Evolutionary conservation across 2,329 filamentous ascomycete genomes (phyloP), one percentile per base, ranked within the genome.

Genomic region (Emergomyces pasteurianus): DNA sequence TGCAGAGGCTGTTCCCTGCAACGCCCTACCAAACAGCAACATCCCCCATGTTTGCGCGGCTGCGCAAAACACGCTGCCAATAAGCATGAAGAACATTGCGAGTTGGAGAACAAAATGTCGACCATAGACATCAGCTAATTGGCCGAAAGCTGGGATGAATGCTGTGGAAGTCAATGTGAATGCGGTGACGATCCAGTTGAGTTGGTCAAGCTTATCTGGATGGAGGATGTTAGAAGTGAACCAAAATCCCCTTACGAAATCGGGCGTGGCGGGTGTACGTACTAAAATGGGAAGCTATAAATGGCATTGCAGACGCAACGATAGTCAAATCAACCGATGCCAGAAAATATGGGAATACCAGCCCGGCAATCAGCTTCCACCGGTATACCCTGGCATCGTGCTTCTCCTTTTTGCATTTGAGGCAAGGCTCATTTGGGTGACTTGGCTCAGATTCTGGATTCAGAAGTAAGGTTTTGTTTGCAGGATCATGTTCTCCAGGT

Each of bases 151-250:
- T 3, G 85, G 85, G 9, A 88, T 84, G 64, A 87, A 88, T 1
- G 85, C 81, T 1, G 86, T 85, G 0, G 83, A 83, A 0, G 84
- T 86, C 16, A 89, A 75, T 58, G 85, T 88, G 71, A 87, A 89
- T 7, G 84, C 78, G 0, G 86, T 85, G 21, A 88, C 81, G 67
- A 89, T 86, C 84, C 85, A 88, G 67, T 86, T 87, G 1, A 86
- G 76, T 65, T 86, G 80, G 21, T 80, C 77, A 4, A 83, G 68
- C 67, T 83, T 69, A 62, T 78, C 80, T 80, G 60, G 14, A 34
- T 1, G 31, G 18, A 7, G 9, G 28, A 62, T 63, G 56, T 36
- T 36, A 9, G 55, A 49, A 21, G 18, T 23, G n/a, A 10, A 8
- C 50, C 36, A 31, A 34, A 46, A n/a, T n/a, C n/a, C n/a, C n/a